These are phyloP conservation scores for Carex scoparia DNA, from an alignment of 176 grass and related monocot genomes.

Conservation along the genomic window DNA sequence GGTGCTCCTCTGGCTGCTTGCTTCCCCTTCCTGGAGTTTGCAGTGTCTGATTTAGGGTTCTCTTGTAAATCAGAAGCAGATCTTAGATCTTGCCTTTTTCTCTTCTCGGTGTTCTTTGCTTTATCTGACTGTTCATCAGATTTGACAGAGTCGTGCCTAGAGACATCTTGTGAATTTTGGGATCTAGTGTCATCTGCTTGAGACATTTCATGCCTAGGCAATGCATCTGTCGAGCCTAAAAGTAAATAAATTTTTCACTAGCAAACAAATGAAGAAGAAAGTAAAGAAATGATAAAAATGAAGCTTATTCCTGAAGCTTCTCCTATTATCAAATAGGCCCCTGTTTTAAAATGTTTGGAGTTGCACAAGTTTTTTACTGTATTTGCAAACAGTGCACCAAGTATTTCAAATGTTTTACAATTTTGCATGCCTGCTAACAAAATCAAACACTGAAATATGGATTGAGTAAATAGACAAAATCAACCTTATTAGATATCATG, in stretches of 20 bases:
- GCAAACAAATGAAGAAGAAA: background rate
- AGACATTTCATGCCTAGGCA: conserved; percentile 40
- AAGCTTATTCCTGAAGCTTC: background rate
- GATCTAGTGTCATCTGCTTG: conserved; percentile 85
- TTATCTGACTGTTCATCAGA: conserved; percentile 81
- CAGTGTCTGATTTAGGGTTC: conserved; percentile 67
- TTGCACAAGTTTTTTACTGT: background rate
- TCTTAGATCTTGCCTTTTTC: conserved; percentile 84
- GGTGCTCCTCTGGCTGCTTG: conserved; percentile 43
- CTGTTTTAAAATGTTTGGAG: background rate
- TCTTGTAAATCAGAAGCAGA: conserved; percentile 56
- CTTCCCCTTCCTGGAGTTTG: conserved; percentile 72
- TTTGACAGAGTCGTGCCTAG: conserved; percentile 56
- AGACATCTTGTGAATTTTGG: conserved; percentile 71
- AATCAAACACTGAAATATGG: background rate
- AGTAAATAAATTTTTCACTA: conserved; percentile 29
- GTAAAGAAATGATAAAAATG: background rate
- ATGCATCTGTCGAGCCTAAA: conserved; percentile 36
- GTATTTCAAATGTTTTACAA: background rate
- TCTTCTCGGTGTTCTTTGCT: conserved; percentile 60
- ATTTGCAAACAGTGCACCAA: background rate
- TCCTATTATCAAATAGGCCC: conserved; percentile 8
- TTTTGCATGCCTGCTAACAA: background rate
- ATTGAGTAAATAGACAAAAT: background rate
- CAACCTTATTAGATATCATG: background rate